Evolutionary conservation across 2,329 filamentous ascomycete species (phyloP).

Genomic region (Venturia oleaginea): DNA sequence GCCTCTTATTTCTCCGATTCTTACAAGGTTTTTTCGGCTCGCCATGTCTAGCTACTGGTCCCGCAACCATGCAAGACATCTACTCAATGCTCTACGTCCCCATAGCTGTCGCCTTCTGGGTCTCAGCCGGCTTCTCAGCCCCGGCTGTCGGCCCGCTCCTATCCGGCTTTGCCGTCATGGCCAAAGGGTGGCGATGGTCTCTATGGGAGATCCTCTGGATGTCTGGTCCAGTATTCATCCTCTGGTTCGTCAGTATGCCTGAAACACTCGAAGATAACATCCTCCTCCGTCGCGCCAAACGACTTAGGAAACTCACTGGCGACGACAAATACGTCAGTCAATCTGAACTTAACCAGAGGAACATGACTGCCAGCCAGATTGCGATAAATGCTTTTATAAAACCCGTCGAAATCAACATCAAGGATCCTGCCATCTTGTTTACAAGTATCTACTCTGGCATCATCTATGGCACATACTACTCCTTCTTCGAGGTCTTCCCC

Average conservation of each 20-base stretch:
- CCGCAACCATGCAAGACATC: conserved; percentile 37
- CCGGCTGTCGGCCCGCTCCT: conserved; percentile 22
- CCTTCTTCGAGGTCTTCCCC: conserved; percentile 25
- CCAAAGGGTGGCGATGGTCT: conserved; percentile 22
- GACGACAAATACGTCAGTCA: conserved; percentile 48
- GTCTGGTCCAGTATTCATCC: conserved; percentile 18
- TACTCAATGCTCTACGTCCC: conserved; percentile 38
- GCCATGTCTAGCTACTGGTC: conserved; percentile 50
- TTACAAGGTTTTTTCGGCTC: conserved; percentile 45
- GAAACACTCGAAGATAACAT: conserved; percentile 50
- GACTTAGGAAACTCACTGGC: conserved; percentile 55
- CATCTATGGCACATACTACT: conserved; percentile 24
- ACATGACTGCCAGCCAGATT: conserved; percentile 40
- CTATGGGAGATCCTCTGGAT: conserved; percentile 23
- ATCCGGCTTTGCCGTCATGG: conserved; percentile 19
- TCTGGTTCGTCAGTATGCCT: conserved; percentile 23
- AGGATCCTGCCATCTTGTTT: conserved; percentile 28
- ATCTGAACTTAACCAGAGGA: conserved; percentile 54
- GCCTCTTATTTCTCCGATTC: conserved; percentile 45
- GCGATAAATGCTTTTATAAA: conserved; percentile 50
- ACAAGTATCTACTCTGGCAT: conserved; percentile 18
- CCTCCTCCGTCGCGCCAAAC: conserved; percentile 49
- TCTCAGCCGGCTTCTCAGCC: conserved; percentile 32
- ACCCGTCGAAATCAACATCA: conserved; percentile 38
- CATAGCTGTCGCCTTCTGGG: conserved; percentile 36